Percentiles rank a stretch among this genome's conserved stretches.
These are phyloP conservation scores for Deinandra increscens DNA, from an alignment of 129 eudicot species.

Conservation along the genomic window DNA sequence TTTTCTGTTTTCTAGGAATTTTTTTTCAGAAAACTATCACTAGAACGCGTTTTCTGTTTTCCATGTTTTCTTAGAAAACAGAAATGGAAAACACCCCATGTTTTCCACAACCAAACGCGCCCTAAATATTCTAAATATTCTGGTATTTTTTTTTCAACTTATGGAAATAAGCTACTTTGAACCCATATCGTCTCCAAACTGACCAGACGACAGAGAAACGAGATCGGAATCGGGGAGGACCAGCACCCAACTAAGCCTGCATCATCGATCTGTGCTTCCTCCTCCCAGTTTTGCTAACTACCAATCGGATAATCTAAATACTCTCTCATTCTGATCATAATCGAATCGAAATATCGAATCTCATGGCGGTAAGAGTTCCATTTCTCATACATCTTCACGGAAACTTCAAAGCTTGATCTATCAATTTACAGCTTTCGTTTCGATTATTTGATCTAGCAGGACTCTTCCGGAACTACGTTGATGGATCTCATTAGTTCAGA, in stretches of 20 bases:
- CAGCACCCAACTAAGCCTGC: background rate
- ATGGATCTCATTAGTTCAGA: conserved; percentile 98
- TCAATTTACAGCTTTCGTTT: background rate
- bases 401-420: background rate
- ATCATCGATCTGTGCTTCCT: conserved; percentile 13
- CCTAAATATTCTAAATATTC: no score
- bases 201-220: conserved; percentile 5
- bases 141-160: no score
- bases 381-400: conserved; percentile 4
- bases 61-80: no score
- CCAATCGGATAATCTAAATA: background rate
- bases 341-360: conserved; percentile 8
- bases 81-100: no score
- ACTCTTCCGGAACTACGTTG: conserved; percentile 85
- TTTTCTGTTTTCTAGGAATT: no score
- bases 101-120: no score
- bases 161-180: no score
- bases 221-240: conserved; percentile 13
- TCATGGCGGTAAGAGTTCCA: conserved; percentile 28
- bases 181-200: background rate
- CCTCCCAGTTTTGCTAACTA: conserved; percentile 9
- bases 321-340: background rate
- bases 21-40: no score
- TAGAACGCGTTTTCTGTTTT: no score
- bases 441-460: conserved; percentile 43